phyloP scores from a whole-genome alignment of 768 basidiomycete genomes.

The Leccinum variicolor region DNA sequence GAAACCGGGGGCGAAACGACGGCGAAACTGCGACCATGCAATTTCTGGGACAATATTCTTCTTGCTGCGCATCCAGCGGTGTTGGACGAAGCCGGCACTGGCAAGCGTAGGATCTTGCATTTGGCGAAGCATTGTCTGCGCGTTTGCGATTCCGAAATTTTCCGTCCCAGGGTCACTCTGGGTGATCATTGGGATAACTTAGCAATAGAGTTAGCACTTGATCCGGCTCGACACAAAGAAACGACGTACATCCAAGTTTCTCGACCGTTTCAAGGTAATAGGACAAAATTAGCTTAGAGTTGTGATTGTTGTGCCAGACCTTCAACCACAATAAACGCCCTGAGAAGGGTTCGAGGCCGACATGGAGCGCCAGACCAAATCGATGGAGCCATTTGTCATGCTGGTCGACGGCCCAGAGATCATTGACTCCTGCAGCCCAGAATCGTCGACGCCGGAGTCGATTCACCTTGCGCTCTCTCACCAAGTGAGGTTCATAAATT shows the following conservation, averaged over 20 bases:
- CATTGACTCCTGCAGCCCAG: too few species aligned
- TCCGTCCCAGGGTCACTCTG: constrained; percentile 1
- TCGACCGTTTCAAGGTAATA: not conserved
- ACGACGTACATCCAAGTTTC: not conserved
- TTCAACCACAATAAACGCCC: not conserved
- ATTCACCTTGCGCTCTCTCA: too few species aligned
- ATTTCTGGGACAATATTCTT: constrained; percentile 38
- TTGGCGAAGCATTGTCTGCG: not conserved
- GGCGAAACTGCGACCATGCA: not conserved
- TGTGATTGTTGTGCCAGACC: not conserved
- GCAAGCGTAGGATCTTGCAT: constrained; percentile 33
- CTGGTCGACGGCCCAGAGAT: not conserved
- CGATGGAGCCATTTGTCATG: too few species aligned
- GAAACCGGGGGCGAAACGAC: constrained; percentile 34
- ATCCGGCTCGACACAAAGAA: not conserved
- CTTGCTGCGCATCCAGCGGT: constrained; percentile 35
- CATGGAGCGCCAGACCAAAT: too few species aligned
- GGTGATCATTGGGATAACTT: not conserved
- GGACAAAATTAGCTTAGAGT: not conserved
- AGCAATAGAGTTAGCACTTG: not conserved
- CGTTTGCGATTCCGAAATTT: not conserved
- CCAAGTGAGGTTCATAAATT: too few species aligned
- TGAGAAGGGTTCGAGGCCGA: too few species aligned
- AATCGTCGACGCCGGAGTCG: too few species aligned
- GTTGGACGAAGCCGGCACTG: constrained; percentile 34